Evolutionary conservation across 495 filamentous ascomycete genomes (phyloP), one percentile per base, ranked within the genome.

Genomic region (Lentithecium fluviatile): DNA sequence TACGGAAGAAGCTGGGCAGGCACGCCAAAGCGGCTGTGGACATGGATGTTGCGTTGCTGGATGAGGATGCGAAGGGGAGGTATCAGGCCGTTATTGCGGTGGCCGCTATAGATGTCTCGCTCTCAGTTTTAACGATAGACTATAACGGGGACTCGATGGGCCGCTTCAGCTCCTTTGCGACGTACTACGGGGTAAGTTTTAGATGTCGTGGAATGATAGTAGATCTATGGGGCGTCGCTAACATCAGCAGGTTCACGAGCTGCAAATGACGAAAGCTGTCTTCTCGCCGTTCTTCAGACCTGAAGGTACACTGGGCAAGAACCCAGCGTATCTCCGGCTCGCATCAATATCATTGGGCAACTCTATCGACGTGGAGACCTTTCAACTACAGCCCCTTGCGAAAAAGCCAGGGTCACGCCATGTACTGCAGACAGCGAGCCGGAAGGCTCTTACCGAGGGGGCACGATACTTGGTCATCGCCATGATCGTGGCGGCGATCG

Each of bases 281-380:
- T 93, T 96, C 71, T 93, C 92, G 6, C 79, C 80, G 25, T 89
- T 89, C 71, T 73, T 70, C 26, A 78, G 85, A 4, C 87, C 87
- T 0, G 36, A 50, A 25, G 46, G 77, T 17, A 29, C 56, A 8
- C 34, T 45, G 19, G 52, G 69, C 2, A 73, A 75, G 48, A 49
- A 59, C 26, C 37, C 56, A 45, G 55, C 56, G 58, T 80, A 84
- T 60, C 72, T 96, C 58, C 91, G 89, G 66, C 80, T 98, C 6
- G 92, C 91, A 17, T 94, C 89, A 48, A 85, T 89, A 46, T 89
- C 87, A 60, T 85, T 95, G 71, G 89, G 86, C 56, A 93, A 91
- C 71, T 92, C 88, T 8, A 82, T 91, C 45, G 85, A 91, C 45
- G 87, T 96, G 34, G 90, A 96, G 74, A 88, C 88, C 20, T 76